Conservation (phyloP, 2,329 filamentous ascomycete species). For the Dothiorella sarmentorum region DNA sequence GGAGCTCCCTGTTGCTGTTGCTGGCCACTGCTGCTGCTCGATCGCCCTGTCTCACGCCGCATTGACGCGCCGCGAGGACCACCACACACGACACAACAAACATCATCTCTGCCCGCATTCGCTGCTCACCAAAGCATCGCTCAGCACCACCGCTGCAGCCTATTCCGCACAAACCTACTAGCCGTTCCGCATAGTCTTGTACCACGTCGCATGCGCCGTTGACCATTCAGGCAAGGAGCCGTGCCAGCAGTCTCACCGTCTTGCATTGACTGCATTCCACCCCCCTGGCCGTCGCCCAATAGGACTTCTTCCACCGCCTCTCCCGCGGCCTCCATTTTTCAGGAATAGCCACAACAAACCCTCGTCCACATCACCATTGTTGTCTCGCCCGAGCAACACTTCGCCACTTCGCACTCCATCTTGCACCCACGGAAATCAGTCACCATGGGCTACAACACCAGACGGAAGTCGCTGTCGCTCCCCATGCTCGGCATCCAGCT, state of each 20-base stretch:
- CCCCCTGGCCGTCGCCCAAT: constrained; percentile 18
- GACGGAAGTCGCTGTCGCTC: constrained; percentile 90
- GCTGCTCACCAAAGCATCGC: neutral
- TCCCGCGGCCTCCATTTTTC: constrained; percentile 15
- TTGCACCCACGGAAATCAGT: constrained; percentile 1
- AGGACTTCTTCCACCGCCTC: constrained; percentile 13
- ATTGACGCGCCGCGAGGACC: constrained; percentile 15
- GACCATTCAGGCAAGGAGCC: constrained; percentile 18
- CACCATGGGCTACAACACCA: constrained; percentile 89
- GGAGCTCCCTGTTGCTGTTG: constrained; percentile 9
- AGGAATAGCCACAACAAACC: constrained; percentile 13
- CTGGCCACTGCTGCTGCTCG: constrained; percentile 13
- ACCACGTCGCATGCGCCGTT: constrained; percentile 9
- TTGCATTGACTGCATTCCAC: constrained; percentile 15
- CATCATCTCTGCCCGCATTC: neutral
- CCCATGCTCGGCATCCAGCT: constrained; percentile 90
- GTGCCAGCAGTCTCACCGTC: constrained; percentile 13
- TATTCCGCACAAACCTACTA: constrained; percentile 1
- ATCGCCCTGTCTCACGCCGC: constrained; percentile 6
- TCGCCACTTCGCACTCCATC: constrained; percentile 24
- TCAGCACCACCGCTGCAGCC: constrained; percentile 15
- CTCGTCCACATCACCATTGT: neutral
- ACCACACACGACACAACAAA: constrained; percentile 1
- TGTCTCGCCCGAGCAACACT: constrained; percentile 26
- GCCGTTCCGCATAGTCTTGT: constrained; percentile 2